Percentiles rank a stretch among this genome's conserved stretches.
Evolutionary conservation across 1,284 basidiomycete species (phyloP).

Genomic region (Leccinum subrobustum): DNA sequence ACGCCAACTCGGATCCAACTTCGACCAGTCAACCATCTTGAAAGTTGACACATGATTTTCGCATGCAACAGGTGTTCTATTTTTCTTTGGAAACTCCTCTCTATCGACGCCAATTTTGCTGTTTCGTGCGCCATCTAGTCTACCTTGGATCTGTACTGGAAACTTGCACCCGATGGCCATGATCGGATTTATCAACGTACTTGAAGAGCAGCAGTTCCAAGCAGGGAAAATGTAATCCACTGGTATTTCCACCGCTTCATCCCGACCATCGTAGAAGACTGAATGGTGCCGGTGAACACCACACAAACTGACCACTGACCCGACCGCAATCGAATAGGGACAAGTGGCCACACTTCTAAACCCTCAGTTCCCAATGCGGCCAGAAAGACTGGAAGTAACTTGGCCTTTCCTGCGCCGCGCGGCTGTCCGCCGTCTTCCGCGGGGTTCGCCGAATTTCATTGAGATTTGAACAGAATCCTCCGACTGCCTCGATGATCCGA

Average conservation of each 20-base stretch:
- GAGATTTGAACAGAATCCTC: too few relatives aligned
- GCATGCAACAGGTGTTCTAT: background rate
- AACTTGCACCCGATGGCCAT: background rate
- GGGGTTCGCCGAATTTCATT: too few relatives aligned
- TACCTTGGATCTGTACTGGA: background rate
- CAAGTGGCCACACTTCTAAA: background rate
- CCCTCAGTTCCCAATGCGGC: background rate
- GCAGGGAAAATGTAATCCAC: background rate
- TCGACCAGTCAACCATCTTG: background rate
- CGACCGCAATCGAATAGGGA: background rate
- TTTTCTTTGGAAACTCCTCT: background rate
- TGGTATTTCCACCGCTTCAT: background rate
- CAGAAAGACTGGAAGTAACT: too few relatives aligned
- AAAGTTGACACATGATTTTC: too few relatives aligned
- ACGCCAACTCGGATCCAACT: background rate
- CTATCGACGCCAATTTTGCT: background rate
- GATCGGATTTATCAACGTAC: background rate
- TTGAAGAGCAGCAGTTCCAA: background rate
- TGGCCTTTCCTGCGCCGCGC: too few relatives aligned
- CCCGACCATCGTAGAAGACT: background rate
- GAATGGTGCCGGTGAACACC: background rate
- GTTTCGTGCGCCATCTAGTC: background rate
- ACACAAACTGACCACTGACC: background rate
- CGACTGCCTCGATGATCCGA: too few relatives aligned
- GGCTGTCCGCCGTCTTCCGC: too few relatives aligned